These are phyloP conservation scores for Hyphodiscus hymeniophilus DNA, from an alignment of 495 filamentous ascomycete species.

Conservation along the genomic window DNA sequence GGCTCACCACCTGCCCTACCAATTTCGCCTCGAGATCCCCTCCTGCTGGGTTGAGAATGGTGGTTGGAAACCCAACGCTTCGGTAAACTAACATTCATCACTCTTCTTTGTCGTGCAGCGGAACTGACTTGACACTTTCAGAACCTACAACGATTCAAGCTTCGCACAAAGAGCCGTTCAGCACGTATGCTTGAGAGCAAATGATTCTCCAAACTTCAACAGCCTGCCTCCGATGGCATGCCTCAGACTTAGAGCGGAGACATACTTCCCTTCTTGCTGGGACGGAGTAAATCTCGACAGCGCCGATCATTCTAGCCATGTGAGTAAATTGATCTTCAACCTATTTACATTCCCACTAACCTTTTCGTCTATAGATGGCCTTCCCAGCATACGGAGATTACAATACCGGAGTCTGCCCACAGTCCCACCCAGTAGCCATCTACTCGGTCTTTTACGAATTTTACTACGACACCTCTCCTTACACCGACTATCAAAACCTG, in stretches of 20 bases:
- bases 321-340: slow-evolving; percentile 38
- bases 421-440: slow-evolving; percentile 45
- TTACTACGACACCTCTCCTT: slow-evolving; percentile 37
- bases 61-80: slow-evolving; percentile 50
- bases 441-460: slow-evolving; percentile 54
- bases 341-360: slow-evolving; percentile 30
- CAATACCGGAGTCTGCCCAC: slow-evolving; percentile 45
- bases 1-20: neutral
- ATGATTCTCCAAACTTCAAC: slow-evolving; percentile 23
- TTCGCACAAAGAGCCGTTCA: slow-evolving; percentile 34
- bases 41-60: slow-evolving; percentile 62
- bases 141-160: slow-evolving; percentile 26
- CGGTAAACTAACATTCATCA: slow-evolving; percentile 26
- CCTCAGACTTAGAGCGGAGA: slow-evolving; percentile 42
- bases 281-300: slow-evolving; percentile 60
- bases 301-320: slow-evolving; percentile 44
- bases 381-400: slow-evolving; percentile 23
- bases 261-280: slow-evolving; percentile 91
- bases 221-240: slow-evolving; percentile 19
- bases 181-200: slow-evolving; percentile 22
- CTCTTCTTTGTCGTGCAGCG: slow-evolving; percentile 15
- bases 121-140: slow-evolving; percentile 28
- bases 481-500: slow-evolving; percentile 32
- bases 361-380: slow-evolving; percentile 14
- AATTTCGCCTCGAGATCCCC: slow-evolving; percentile 32